Evolutionary conservation across 2,329 filamentous ascomycete genomes (phyloP).

Genomic region (Pseudovirgaria hyperparasitica): DNA sequence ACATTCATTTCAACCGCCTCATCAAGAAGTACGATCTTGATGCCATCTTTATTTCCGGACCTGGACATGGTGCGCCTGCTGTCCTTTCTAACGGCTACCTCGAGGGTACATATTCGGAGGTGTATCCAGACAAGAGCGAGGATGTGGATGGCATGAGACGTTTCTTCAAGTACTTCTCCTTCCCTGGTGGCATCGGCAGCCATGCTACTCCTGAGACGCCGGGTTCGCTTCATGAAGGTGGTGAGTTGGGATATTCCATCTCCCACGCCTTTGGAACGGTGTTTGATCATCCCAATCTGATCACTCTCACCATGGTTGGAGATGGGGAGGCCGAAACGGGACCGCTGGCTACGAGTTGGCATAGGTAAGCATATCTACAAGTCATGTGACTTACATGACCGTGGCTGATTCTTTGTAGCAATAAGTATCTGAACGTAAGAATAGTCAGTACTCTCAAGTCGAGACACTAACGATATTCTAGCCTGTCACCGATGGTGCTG

Average conservation of each 20-base stretch:
- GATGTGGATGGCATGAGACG: slow-evolving; percentile 55
- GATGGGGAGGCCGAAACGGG: slow-evolving; percentile 76
- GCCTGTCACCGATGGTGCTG: slow-evolving; percentile 63
- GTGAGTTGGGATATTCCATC: slow-evolving; percentile 70
- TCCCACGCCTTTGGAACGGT: slow-evolving; percentile 69
- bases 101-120: slow-evolving; percentile 64
- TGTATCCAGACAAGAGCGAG: slow-evolving; percentile 62
- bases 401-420: too few species aligned
- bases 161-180: slow-evolving; percentile 77
- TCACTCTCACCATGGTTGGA: slow-evolving; percentile 65
- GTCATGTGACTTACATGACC: too few species aligned
- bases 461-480: slow-evolving; percentile 74
- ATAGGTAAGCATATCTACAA: too few species aligned
- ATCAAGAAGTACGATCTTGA: slow-evolving; percentile 71
- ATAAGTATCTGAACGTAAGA: too few species aligned
- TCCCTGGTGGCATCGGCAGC: slow-evolving; percentile 65
- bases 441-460: too few species aligned
- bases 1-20: slow-evolving; percentile 69
- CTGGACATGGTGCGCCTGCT: slow-evolving; percentile 65
- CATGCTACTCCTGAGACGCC: slow-evolving; percentile 71
- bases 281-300: slow-evolving; percentile 62
- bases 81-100: slow-evolving; percentile 66
- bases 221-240: slow-evolving; percentile 65
- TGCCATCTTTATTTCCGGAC: slow-evolving; percentile 60
- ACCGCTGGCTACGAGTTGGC: slow-evolving; percentile 67